phyloP scores from a whole-genome alignment of 371 early-diverging fungal species.

The Apophysomyces sp. region DNA sequence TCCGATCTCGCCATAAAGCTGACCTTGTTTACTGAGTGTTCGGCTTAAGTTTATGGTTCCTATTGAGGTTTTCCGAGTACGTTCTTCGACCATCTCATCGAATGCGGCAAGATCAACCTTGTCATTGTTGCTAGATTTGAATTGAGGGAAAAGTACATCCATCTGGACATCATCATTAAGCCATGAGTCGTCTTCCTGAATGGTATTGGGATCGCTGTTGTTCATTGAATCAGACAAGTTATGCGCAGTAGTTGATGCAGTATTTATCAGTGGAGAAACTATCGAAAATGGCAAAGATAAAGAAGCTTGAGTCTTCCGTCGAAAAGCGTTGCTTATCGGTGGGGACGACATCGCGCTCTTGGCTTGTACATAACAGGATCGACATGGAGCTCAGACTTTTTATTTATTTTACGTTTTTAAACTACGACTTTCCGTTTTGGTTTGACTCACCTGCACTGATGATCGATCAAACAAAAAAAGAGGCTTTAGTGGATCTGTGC shows the following conservation, averaged over 20 bases:
- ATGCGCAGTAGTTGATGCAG: background rate
- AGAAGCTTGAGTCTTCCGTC: background rate
- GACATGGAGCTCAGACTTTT: too few relatives aligned
- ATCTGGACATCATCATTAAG: constrained; percentile 26
- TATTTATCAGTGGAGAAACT: background rate
- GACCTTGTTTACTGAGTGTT: constrained; percentile 28
- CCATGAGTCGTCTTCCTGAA: background rate
- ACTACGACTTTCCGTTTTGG: too few relatives aligned
- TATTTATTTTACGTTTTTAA: too few relatives aligned
- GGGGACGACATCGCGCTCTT: background rate
- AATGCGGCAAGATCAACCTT: constrained; percentile 33
- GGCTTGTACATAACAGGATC: too few relatives aligned
- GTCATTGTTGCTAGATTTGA: constrained; percentile 13
- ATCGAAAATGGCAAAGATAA: background rate
- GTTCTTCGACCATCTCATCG: constrained; percentile 25
- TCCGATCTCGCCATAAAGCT: constrained; percentile 14
- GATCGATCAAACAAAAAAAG: too few relatives aligned
- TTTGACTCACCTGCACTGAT: too few relatives aligned
- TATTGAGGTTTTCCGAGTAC: constrained; percentile 19
- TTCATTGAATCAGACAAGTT: background rate
- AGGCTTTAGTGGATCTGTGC: too few relatives aligned
- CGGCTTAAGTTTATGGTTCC: constrained; percentile 24
- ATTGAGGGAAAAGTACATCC: constrained; percentile 41
- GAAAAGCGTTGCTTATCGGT: background rate
- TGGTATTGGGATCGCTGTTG: background rate